phyloP scores from a whole-genome alignment of 768 basidiomycete genomes.

The Piloderma croceum region DNA sequence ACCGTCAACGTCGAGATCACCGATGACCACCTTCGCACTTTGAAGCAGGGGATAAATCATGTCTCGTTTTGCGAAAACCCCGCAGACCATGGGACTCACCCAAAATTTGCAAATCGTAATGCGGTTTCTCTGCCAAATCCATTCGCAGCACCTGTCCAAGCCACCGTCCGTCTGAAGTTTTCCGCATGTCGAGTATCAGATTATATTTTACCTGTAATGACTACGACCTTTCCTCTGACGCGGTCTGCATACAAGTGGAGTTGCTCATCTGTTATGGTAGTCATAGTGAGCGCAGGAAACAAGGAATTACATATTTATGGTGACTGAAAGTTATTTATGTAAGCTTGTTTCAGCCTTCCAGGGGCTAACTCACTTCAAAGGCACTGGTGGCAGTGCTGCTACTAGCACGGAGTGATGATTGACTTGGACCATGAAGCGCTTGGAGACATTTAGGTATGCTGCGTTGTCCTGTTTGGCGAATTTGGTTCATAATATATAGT shows the following conservation, averaged over 20 bases:
- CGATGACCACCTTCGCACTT: conserved; percentile 52
- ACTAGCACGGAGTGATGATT: conserved; percentile 14
- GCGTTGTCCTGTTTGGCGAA: background rate
- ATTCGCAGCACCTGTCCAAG: conserved; percentile 38
- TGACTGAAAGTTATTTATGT: too few species aligned
- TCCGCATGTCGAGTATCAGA: conserved; percentile 3
- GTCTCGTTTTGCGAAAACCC: background rate
- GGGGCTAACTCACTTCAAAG: background rate
- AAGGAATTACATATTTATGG: too few species aligned
- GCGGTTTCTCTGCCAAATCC: conserved; percentile 52
- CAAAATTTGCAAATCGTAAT: conserved; percentile 42
- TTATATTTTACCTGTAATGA: conserved; percentile 45
- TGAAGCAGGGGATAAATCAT: conserved; percentile 1
- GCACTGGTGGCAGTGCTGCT: too few species aligned
- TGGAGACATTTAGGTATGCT: conserved; percentile 54
- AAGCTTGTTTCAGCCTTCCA: too few species aligned
- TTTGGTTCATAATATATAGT: conserved; percentile 13
- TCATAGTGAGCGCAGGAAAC: conserved; percentile 26
- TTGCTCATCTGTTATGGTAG: conserved; percentile 40
- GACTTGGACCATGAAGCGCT: conserved; percentile 62
- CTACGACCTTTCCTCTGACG: conserved; percentile 41
- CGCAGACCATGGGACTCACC: conserved; percentile 29
- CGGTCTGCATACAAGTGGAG: conserved; percentile 38
- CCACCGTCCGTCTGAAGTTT: background rate
- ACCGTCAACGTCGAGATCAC: conserved; percentile 41